Evolutionary conservation across 1,284 basidiomycete genomes (phyloP).

Genomic region (Ganoderma lingzhi): DNA sequence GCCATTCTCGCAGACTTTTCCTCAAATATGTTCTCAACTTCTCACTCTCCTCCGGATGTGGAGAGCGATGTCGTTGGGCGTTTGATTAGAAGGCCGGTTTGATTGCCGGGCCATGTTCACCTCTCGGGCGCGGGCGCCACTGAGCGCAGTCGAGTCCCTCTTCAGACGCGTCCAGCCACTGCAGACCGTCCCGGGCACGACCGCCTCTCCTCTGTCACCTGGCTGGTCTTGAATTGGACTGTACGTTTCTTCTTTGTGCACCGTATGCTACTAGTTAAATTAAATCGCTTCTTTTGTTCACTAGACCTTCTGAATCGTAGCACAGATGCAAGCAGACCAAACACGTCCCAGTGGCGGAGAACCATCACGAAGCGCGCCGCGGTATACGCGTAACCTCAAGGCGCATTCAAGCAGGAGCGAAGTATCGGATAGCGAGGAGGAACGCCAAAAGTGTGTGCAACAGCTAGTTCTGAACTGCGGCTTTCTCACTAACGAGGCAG

Average conservation of each 20-base stretch:
- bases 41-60: background rate
- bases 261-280: background rate
- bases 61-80: background rate
- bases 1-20: background rate
- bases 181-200: background rate
- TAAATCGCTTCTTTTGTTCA: background rate
- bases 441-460: slow-evolving; percentile 30
- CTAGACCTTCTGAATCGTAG: too few species aligned
- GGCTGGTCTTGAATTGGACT: background rate
- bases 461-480: background rate
- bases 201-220: background rate
- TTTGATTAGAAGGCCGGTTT: slow-evolving; percentile 24
- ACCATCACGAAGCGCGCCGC: background rate
- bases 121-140: slow-evolving; percentile 3
- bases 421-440: slow-evolving; percentile 40
- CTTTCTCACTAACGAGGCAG: background rate
- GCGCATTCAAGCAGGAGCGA: slow-evolving; percentile 19
- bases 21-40: background rate
- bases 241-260: too few species aligned
- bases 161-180: background rate
- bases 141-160: background rate
- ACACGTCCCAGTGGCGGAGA: background rate
- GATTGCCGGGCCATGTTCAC: slow-evolving; percentile 25
- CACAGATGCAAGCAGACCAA: background rate
- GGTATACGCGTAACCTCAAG: slow-evolving; percentile 7